Evolutionary conservation across 202 grass and related monocot genomes (phyloP).

Genomic region (Thinopyrum obtusiflorum): DNA sequence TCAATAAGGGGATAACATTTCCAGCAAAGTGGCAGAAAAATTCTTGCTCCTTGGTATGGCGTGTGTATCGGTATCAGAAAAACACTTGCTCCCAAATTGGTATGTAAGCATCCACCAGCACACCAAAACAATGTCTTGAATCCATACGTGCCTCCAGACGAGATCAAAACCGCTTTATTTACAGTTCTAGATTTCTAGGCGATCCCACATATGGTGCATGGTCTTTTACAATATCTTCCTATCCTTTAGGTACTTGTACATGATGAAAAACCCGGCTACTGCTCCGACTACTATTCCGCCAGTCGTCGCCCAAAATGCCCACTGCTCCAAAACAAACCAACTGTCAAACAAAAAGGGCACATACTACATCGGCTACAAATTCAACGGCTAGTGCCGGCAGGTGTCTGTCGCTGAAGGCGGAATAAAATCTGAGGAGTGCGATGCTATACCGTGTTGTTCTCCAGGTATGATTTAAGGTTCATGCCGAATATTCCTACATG

Average conservation of each 20-base stretch:
- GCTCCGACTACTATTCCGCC: slow-evolving; percentile 86
- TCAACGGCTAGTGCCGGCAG: background rate
- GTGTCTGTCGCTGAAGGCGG: slow-evolving; percentile 11
- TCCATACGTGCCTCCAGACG: background rate
- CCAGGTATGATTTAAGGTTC: slow-evolving; percentile 90
- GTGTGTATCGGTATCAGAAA: background rate
- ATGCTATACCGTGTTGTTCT: slow-evolving; percentile 68
- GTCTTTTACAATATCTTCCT: slow-evolving; percentile 72
- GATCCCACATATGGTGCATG: background rate
- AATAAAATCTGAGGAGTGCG: slow-evolving; percentile 17
- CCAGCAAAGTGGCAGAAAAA: background rate
- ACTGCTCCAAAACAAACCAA: slow-evolving; percentile 63
- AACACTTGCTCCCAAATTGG: background rate
- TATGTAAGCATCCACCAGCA: background rate
- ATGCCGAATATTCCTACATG: slow-evolving; percentile 92
- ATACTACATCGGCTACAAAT: background rate
- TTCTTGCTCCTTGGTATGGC: background rate
- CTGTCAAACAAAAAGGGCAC: background rate
- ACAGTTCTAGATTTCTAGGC: slow-evolving; percentile 33
- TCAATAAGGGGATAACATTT: background rate
- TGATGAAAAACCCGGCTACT: slow-evolving; percentile 70
- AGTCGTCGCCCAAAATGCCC: slow-evolving; percentile 85
- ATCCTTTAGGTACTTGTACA: slow-evolving; percentile 79
- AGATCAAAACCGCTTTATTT: slow-evolving; percentile 48
- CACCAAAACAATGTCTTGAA: background rate